phyloP scores from a whole-genome alignment of 2,329 filamentous ascomycete species.

The Venturia asperata region DNA sequence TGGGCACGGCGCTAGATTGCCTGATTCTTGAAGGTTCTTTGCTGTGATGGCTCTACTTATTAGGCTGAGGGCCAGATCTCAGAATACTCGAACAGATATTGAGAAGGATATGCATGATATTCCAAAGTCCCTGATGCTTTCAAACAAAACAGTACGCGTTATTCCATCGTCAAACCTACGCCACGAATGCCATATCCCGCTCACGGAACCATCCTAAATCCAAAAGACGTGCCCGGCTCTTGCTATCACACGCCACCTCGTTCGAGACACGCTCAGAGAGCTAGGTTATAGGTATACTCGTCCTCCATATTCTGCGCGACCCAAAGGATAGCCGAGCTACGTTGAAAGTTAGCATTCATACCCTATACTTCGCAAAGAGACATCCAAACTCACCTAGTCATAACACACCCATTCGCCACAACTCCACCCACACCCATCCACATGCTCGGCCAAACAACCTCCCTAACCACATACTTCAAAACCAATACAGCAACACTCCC shows the following conservation, averaged over 20 bases:
- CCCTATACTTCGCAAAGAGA: background rate
- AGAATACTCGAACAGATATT: background rate
- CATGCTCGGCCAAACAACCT: conserved; percentile 53
- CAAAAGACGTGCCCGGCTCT: background rate
- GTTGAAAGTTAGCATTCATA: conserved; percentile 24
- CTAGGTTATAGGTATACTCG: conserved; percentile 63
- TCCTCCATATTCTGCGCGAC: conserved; percentile 67
- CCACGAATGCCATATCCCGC: background rate
- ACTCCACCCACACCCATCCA: conserved; percentile 64
- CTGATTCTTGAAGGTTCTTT: too few species aligned
- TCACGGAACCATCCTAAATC: background rate
- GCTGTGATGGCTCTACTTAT: too few species aligned
- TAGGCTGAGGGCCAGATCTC: background rate
- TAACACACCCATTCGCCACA: conserved; percentile 56
- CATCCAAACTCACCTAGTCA: conserved; percentile 51
- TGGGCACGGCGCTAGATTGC: too few species aligned
- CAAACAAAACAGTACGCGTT: background rate
- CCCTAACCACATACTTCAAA: conserved; percentile 57
- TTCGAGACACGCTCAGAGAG: conserved; percentile 40
- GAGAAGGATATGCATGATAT: background rate
- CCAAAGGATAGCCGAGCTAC: conserved; percentile 58
- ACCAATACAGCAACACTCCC: conserved; percentile 61
- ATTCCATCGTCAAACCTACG: background rate
- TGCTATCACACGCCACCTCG: background rate
- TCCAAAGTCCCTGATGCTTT: too few species aligned